Percentiles rank a stretch among this genome's conserved stretches.
Evolutionary conservation across 805 yeast genomes (phyloP).

Genomic region (Nakazawaea sp.): DNA sequence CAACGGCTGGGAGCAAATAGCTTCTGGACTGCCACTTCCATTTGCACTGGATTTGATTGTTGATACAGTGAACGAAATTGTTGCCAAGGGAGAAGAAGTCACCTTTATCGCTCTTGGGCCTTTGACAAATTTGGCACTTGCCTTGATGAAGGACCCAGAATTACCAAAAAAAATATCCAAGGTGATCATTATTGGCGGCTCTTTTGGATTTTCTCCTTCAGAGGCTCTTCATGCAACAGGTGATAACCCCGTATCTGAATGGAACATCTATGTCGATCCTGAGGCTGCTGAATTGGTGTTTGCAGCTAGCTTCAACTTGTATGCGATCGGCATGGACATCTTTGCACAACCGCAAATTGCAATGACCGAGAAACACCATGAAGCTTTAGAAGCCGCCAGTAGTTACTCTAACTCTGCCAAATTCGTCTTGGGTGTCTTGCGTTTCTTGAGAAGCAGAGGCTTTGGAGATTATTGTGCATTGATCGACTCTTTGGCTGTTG

Average conservation of each 20-base stretch:
- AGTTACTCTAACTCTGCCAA: conserved; percentile 14
- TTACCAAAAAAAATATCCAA: conserved; percentile 16
- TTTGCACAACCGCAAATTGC: conserved; percentile 21
- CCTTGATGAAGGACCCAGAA: conserved; percentile 18
- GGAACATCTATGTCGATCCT: conserved; percentile 22
- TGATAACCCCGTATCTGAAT: conserved; percentile 21
- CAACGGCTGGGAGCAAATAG: conserved; percentile 14
- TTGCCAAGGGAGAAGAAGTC: conserved; percentile 15
- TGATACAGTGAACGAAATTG: conserved; percentile 13
- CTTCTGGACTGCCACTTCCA: conserved; percentile 7
- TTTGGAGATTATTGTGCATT: conserved; percentile 21
- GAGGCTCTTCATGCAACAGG: conserved; percentile 22
- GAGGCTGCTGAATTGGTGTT: conserved; percentile 21
- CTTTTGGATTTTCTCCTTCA: conserved; percentile 18
- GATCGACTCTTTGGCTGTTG: conserved; percentile 21
- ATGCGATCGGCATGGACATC: conserved; percentile 22
- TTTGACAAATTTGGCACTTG: conserved; percentile 19
- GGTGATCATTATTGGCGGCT: conserved; percentile 20
- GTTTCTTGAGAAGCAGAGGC: conserved; percentile 16
- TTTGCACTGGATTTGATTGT: conserved; percentile 15
- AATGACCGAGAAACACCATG: conserved; percentile 13
- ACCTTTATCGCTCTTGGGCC: conserved; percentile 19
- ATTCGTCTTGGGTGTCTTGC: conserved; percentile 18
- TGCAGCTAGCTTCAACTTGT: conserved; percentile 16
- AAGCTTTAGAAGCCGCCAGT: conserved; percentile 9